phyloP scores from a whole-genome alignment of 768 basidiomycete species.

The Hydnum rufescens region DNA sequence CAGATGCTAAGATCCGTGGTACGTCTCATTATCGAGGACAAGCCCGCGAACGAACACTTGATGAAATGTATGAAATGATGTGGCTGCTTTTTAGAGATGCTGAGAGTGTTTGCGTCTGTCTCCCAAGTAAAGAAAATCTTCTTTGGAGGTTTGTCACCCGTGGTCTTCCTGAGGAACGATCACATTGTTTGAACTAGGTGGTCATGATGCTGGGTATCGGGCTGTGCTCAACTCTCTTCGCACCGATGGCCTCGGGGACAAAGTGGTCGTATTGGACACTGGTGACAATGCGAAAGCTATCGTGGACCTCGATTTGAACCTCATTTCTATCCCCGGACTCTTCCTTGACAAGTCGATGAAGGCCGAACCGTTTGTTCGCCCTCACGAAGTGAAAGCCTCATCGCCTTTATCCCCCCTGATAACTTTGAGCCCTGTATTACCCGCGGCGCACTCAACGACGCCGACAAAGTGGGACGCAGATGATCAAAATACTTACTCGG shows the following conservation, averaged over 20 bases:
- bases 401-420: too few species aligned
- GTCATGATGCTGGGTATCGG: conserved; percentile 56
- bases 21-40: conserved; percentile 3
- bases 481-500: too few species aligned
- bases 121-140: conserved; percentile 46
- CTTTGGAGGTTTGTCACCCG: conserved; percentile 30
- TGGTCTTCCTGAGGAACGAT: background rate
- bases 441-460: too few species aligned
- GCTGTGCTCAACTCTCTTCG: conserved; percentile 40
- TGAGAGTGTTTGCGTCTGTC: conserved; percentile 43
- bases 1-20: conserved; percentile 63
- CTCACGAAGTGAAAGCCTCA: too few species aligned
- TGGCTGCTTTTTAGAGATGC: conserved; percentile 30
- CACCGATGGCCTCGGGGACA: conserved; percentile 42
- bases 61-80: background rate
- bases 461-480: too few species aligned
- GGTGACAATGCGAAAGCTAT: too few species aligned
- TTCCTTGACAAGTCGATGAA: too few species aligned
- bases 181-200: conserved; percentile 14
- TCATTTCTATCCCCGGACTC: too few species aligned
- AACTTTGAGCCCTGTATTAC: too few species aligned
- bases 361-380: too few species aligned
- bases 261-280: conserved; percentile 22
- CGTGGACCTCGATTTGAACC: too few species aligned
- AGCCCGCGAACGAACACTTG: background rate